These are phyloP conservation scores for Solanum lignicaule DNA, from an alignment of 257 asterid species.

Conservation along the genomic window DNA sequence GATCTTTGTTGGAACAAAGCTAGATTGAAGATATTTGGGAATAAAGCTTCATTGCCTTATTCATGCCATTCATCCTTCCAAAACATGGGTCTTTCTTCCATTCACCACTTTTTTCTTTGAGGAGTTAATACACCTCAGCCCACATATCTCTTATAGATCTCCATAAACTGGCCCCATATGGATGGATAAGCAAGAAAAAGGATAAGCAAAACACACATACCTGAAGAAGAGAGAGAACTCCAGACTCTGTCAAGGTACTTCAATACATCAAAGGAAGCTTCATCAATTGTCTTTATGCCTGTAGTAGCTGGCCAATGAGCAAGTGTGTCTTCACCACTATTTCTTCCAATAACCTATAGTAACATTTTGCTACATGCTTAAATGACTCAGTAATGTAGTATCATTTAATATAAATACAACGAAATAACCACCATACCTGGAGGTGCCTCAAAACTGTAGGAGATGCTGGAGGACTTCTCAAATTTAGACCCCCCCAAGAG, in stretches of 20 bases:
- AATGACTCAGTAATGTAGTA: neutral
- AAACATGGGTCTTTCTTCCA: neutral
- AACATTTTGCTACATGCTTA: slow-evolving; percentile 8
- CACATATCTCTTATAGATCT: neutral
- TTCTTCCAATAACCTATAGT: slow-evolving; percentile 60
- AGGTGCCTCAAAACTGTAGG: slow-evolving; percentile 63
- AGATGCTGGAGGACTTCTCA: slow-evolving; percentile 88
- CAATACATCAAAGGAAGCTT: slow-evolving; percentile 74
- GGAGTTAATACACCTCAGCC: neutral
- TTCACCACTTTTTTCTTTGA: neutral
- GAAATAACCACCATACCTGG: slow-evolving; percentile 40
- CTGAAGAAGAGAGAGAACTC: slow-evolving; percentile 76
- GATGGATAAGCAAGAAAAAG: neutral
- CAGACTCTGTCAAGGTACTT: slow-evolving; percentile 63
- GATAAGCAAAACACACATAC: slow-evolving; percentile 17
- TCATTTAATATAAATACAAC: neutral
- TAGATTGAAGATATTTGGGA: neutral
- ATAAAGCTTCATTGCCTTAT: neutral
- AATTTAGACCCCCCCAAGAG: slow-evolving; percentile 78
- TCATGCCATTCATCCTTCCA: neutral
- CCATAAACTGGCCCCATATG: neutral
- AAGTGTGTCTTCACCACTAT: slow-evolving; percentile 87
- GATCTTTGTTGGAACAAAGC: neutral
- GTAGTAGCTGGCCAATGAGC: slow-evolving; percentile 90
- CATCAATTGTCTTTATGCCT: slow-evolving; percentile 69